phyloP scores from a whole-genome alignment of 2,329 filamentous ascomycete genomes.

The Atkinsonella texensis region DNA sequence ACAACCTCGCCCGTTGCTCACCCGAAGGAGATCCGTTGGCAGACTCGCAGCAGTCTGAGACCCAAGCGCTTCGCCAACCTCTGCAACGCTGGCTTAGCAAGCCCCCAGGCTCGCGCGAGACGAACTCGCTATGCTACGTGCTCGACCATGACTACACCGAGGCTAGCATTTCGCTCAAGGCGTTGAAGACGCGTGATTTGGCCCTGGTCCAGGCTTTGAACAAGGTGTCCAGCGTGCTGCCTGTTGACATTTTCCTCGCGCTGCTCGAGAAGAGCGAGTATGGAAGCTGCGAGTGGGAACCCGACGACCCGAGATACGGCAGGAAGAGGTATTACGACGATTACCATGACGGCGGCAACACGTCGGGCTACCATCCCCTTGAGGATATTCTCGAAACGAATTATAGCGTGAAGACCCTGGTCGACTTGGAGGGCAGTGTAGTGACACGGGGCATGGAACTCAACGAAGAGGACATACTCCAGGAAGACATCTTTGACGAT shows the following conservation, averaged over 20 bases:
- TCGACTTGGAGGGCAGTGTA: constrained; percentile 15
- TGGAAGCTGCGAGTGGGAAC: constrained; percentile 9
- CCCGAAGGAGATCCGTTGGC: constrained; percentile 12
- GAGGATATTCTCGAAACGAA: constrained; percentile 6
- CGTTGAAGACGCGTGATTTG: constrained; percentile 17
- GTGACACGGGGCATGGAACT: constrained; percentile 10
- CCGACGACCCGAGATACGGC: not conserved
- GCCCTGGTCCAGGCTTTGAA: constrained; percentile 14
- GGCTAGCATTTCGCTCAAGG: constrained; percentile 16
- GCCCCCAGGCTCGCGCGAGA: not conserved
- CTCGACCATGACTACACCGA: constrained; percentile 24
- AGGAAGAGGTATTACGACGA: constrained; percentile 1
- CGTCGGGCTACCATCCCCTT: constrained; percentile 8
- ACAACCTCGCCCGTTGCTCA: constrained; percentile 30
- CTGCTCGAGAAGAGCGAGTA: constrained; percentile 18
- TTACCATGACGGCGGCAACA: constrained; percentile 4
- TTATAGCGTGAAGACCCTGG: constrained; percentile 13
- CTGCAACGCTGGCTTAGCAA: constrained; percentile 17
- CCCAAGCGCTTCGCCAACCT: constrained; percentile 8
- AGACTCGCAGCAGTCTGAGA: constrained; percentile 4
- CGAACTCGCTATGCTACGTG: constrained; percentile 15
- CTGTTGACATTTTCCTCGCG: constrained; percentile 21
- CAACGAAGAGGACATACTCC: constrained; percentile 12
- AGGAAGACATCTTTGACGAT: constrained; percentile 11
- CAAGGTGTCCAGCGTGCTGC: constrained; percentile 12